Evolutionary conservation across 1,284 basidiomycete genomes (phyloP), one percentile per base, ranked within the genome.

Genomic region (Ustilago xerochloae): DNA sequence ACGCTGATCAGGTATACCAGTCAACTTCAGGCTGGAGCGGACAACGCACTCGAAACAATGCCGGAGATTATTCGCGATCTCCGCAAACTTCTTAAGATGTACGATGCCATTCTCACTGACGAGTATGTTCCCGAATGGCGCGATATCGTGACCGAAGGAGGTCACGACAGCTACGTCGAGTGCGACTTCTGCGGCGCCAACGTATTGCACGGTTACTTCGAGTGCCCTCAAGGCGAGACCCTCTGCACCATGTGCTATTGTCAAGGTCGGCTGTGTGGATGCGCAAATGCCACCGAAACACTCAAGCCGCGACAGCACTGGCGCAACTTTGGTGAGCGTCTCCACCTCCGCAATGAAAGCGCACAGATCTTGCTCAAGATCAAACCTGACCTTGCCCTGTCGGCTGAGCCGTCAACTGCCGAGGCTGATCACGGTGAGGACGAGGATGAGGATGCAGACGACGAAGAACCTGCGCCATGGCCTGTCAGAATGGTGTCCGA

Each of bases 101-200:
- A 71, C 50, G 72, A 75, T 20, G 55, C 60, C 6, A 63, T 75
- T 39, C 28, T 75, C 7, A 28, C 56, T 24, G 72, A 70, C 50
- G 60, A 64, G 39, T 75, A 58, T 33, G 28, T 56, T 6, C 53
- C 67, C 20, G 67, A 67, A 18, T 75, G 72, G 72, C 54, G 49
- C 39, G 36, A 66, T 9, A 52, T 56, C 13, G 6, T n/a, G 6
- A 18, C 58, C 18, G 60, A 49, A 49, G 67, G 67, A 48, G 53
- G 32, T 12, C 5, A 29, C 26, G 60, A 67, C 38, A 63, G 50
- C 57, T 71, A 71, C 45, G 67, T 75, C 32, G 72, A 75, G 41
- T 75, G 72, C 61, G 72, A 75, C 49, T 70, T 75, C 22, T 75
- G 72, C 45, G 72, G 72, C 16, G 67, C 63, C 33, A 52, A 67